Evolutionary conservation across 2,329 filamentous ascomycete genomes (phyloP).

Genomic region (Monascus ruber): DNA sequence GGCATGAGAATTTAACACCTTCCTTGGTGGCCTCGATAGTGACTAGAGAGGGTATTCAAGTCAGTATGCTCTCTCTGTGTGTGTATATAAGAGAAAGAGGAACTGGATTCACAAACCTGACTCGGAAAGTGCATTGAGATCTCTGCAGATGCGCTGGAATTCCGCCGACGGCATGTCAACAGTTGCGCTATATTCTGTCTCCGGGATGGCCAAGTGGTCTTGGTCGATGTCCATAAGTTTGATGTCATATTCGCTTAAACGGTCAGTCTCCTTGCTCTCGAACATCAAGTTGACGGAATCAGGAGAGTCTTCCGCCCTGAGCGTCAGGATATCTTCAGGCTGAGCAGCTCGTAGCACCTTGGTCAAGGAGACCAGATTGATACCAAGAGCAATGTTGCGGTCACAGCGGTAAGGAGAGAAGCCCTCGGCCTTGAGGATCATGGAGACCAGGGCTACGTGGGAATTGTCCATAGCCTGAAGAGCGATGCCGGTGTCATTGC

Average conservation of each 20-base stretch:
- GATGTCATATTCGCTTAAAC: slow-evolving; percentile 97
- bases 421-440: slow-evolving; percentile 92
- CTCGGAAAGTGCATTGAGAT: slow-evolving; percentile 84
- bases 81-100: neutral
- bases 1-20: slow-evolving; percentile 87
- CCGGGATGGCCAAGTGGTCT: slow-evolving; percentile 95
- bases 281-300: slow-evolving; percentile 94
- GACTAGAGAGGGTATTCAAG: slow-evolving; percentile 44
- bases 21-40: slow-evolving; percentile 95
- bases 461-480: slow-evolving; percentile 99
- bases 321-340: slow-evolving; percentile 84
- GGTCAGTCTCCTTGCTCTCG: slow-evolving; percentile 77
- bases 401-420: slow-evolving; percentile 97
- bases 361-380: slow-evolving; percentile 92
- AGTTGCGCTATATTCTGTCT: slow-evolving; percentile 94
- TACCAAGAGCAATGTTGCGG: slow-evolving; percentile 94
- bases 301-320: slow-evolving; percentile 95
- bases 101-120: slow-evolving; percentile 52
- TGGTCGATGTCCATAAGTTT: slow-evolving; percentile 99
- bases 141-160: slow-evolving; percentile 90
- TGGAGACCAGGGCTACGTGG: slow-evolving; percentile 95
- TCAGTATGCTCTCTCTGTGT: slow-evolving; percentile 12
- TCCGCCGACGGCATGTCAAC: slow-evolving; percentile 80
- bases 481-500: slow-evolving; percentile 97
- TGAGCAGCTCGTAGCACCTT: slow-evolving; percentile 93